Base-by-base conservation (phyloP, 2,329 filamentous ascomycete species). In the Botryotinia convoluta region DNA sequence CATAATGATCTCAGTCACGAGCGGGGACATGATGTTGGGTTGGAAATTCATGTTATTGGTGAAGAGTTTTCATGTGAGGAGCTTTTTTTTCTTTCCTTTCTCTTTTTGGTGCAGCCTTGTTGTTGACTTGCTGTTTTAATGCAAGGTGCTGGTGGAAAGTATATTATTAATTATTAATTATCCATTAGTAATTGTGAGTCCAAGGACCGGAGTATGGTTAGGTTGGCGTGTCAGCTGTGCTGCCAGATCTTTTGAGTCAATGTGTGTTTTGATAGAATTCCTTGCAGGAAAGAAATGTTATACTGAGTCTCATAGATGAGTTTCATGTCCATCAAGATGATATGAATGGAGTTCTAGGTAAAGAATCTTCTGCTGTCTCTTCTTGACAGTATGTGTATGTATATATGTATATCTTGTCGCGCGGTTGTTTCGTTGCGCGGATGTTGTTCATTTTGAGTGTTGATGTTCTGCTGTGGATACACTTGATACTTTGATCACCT, bases 41-140 rank as follows among this genome's bases (percentile, higher is more conserved):
- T 42, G 60, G 60, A 16, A 42, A 42, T 62, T 20, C 26, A 54
- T 57, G 4, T 69, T 18, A 69, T 57, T 69, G 65, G 65, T 42
- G 48, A 54, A 57, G 10, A 12, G 16, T 62, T 42, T 62, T n/a
- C 37, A 62, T n/a, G 61, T 20, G 37, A 63, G 44, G 44, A 65
- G 35, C 22, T 51, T 51, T 51, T n/a, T 51, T 26, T 10, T 26
- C 35, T 35, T 60, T 48, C 63, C 48, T 65, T 48, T 51, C 44
- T 42, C 44, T 65, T 18, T 32, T 32, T n/a, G 54, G 44, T 63
- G 59, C 59, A 71, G 69, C 44, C 42, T 51, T 14, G 48, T 42
- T 42, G 42, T 60, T 10, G 35, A 71, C 54, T 54, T 63, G 69
- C 42, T 63, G 59, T 71, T 71, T 63, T 54, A 20, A 48, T 32